Conservation (phyloP, 495 filamentous ascomycete genomes). For the Clohesyomyces aquaticus region DNA sequence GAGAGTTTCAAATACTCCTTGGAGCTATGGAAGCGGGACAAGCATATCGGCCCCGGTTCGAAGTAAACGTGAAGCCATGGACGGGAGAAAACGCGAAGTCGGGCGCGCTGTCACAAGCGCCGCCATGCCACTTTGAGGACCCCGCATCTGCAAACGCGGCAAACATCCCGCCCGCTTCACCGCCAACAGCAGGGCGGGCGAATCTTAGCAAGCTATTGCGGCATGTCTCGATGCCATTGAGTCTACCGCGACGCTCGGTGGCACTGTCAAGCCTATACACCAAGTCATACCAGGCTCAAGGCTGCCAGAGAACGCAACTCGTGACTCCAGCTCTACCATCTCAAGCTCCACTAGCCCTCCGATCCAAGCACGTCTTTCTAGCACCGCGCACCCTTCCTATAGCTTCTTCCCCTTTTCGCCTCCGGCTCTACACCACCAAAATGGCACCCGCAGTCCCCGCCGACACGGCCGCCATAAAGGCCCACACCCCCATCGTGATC, state of each 20-base stretch:
- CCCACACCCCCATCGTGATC: slow-evolving; percentile 72
- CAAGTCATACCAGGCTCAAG: background rate
- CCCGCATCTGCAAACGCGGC: slow-evolving; percentile 24
- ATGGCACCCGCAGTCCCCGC: slow-evolving; percentile 26
- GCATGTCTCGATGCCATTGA: slow-evolving; percentile 23
- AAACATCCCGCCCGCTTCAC: slow-evolving; percentile 12
- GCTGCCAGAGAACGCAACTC: background rate
- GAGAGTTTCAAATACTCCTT: no score
- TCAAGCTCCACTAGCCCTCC: background rate
- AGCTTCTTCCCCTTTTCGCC: slow-evolving; percentile 2
- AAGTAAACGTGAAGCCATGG: slow-evolving; percentile 1
- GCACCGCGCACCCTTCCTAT: background rate
- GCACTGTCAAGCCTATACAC: background rate
- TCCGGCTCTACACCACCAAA: no score
- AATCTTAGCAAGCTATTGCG: background rate
- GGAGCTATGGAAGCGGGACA: no score
- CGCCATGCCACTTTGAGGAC: slow-evolving; percentile 8
- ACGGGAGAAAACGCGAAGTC: slow-evolving; percentile 32
- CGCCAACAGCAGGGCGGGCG: slow-evolving; percentile 19
- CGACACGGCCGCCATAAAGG: slow-evolving; percentile 23
- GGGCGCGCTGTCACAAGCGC: slow-evolving; percentile 28
- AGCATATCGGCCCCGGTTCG: no score
- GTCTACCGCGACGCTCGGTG: background rate
- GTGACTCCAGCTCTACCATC: background rate
- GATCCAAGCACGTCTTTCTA: background rate